Evolutionary conservation across 495 filamentous ascomycete genomes (phyloP), one percentile per base, ranked within the genome.

Genomic region (Xylaria intraflava): DNA sequence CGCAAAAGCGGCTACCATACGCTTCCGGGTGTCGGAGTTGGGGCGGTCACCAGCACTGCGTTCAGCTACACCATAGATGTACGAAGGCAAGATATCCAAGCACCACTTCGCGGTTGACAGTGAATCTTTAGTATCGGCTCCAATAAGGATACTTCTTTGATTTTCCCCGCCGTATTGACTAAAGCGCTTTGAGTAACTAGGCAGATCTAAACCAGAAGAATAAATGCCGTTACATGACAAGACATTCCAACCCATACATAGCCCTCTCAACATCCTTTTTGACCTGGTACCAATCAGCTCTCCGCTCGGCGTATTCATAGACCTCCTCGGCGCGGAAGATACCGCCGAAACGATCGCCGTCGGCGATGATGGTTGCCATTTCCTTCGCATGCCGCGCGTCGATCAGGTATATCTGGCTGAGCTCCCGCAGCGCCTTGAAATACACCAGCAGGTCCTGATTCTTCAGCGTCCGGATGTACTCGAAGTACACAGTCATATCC

Each of bases 261-360:
- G 89, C 91, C 71, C 87, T 84, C 77, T 99, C 94, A 19, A 99
- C 91, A 49, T 89, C 82, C 53, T 78, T 79, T 72, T 85, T 86
- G 4, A 99, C 87, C 49, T 80, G 76, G 65, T 86, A 94, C 94
- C 94, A 99, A 69, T 99, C 94, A 57, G 90, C 90, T 53, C 94
- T 75, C 54, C 94, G 74, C 67, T 95, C 89, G 11, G 91, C 94
- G 72, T 93, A 99, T 73, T 96, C 94, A 64, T 93, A 95, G 1
- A 97, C 93, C 69, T 99, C 94, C 64, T 99, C 93, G 22, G 90
- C 88, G 41, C 90, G 77, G 65, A 96, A 96, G 51, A 97, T 88
- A 2, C 94, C 94, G 14, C 84, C 76, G 67, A 96, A 99, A 11
- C 93, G 79, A 56, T 88, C 87, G 2, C 81, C 83, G 66, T 99